Evolutionary conservation across 345 rosid species (phyloP).

Genomic region (Citrus inodora): DNA sequence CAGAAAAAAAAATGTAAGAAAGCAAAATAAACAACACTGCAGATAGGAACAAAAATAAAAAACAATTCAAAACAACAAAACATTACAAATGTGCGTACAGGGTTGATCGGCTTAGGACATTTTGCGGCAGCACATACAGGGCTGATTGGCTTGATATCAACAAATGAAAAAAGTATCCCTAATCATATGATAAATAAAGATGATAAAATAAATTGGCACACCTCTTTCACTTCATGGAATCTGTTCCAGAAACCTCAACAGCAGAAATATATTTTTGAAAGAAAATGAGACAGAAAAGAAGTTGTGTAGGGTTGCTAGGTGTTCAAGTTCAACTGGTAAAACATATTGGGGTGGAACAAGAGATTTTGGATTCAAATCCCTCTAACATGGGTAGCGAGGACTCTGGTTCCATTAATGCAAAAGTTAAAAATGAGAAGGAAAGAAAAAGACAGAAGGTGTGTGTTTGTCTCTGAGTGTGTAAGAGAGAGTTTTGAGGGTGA

Average conservation of each 20-base stretch:
- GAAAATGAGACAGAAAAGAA: neutral
- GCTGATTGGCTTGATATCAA: neutral
- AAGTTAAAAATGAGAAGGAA: no score
- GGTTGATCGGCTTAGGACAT: neutral
- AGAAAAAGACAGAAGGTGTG: neutral
- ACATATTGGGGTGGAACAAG: neutral
- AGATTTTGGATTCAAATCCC: no score
- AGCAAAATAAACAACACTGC: neutral
- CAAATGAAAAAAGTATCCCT: neutral
- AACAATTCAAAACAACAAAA: neutral
- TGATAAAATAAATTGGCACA: neutral
- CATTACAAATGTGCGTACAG: neutral
- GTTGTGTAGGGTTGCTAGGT: neutral
- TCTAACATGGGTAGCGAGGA: no score
- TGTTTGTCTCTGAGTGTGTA: neutral
- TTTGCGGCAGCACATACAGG: neutral
- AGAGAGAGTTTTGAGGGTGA: neutral
- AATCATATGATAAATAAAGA: neutral
- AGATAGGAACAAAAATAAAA: neutral
- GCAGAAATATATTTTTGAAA: neutral
- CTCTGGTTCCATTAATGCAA: neutral
- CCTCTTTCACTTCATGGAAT: neutral
- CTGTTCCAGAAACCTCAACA: neutral
- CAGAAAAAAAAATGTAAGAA: conserved; percentile 13
- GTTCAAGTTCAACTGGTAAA: neutral